Base-by-base conservation (phyloP, 75 land plant genomes). In the Pseudotsuga menziesii region DNA sequence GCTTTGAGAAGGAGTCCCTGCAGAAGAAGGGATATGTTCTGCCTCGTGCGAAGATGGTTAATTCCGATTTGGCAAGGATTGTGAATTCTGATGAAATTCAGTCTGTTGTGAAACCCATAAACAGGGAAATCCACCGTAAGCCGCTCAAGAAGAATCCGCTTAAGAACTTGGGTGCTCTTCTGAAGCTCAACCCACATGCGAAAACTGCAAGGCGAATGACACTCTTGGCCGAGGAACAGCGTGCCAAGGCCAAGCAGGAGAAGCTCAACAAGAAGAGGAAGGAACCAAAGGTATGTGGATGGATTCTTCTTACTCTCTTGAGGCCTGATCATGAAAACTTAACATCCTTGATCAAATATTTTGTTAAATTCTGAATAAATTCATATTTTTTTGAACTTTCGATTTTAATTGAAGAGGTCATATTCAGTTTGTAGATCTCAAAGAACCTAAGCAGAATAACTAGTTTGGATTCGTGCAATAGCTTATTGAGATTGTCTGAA, bases 61-160 rank as follows among this genome's bases (percentile, higher is more conserved):
- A 92, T 61, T 88, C 97, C 25, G 95, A 94, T 79, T 75, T 94
- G 72, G 61, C 86, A 16, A 86, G 97, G 77, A 90, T 94, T 72
- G 92, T 94, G 73, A 94, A 94, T 77, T 92, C 97, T 32, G 97
- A 94, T 73, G 95, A 94, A 81, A 81, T 94, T 4, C 97, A 94
- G 82, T 81, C 86, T 73, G 88, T 94, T 52, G 97, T 94, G 19
- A 81, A 72, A 67, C 97, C 95, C 4, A 87, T 85, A 39, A 87
- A 88, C 80, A 88, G 69, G 85, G 89, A 82, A 25, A 75, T 87
- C 32, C 90, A 89, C 91, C 81, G 97, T 61, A 66, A 77, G 3
- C 74, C 82, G 0, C 80, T 92, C 75, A 94, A 94, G 93, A 94
- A 87, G 93, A 94, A 94, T 72, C 97, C 97, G 0, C 76, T 94